phyloP scores from a whole-genome alignment of 1,284 basidiomycete genomes.

The Trametes hirsuta region DNA sequence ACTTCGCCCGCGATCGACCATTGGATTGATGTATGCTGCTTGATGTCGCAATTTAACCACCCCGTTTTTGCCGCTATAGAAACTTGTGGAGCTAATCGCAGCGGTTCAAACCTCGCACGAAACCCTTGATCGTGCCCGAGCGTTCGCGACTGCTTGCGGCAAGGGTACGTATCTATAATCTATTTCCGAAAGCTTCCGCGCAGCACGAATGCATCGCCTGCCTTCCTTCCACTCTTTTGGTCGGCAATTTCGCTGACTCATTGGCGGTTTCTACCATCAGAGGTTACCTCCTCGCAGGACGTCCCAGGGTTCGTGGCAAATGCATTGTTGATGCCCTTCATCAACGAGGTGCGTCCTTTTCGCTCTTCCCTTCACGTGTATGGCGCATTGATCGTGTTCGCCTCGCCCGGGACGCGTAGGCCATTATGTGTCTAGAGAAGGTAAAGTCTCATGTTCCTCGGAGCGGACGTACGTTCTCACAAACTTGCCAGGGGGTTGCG shows the following conservation, averaged over 20 bases:
- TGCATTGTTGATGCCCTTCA: constrained; percentile 88
- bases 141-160: constrained; percentile 88
- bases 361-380: not conserved
- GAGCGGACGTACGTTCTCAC: constrained; percentile 2
- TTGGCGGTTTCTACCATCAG: constrained; percentile 41
- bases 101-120: constrained; percentile 87
- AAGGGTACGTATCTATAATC: constrained; percentile 60
- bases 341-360: constrained; percentile 71
- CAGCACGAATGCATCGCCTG: not conserved
- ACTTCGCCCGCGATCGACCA: not conserved
- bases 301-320: constrained; percentile 93
- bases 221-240: not conserved
- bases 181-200: not conserved
- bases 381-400: not conserved
- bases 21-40: not conserved
- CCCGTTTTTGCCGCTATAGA: constrained; percentile 46
- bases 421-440: constrained; percentile 91
- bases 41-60: too few species aligned
- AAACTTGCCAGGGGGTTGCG: constrained; percentile 68
- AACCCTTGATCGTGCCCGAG: constrained; percentile 76
- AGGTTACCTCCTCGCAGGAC: constrained; percentile 87
- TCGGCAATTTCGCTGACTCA: not conserved
- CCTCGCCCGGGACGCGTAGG: constrained; percentile 50
- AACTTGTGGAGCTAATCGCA: constrained; percentile 91
- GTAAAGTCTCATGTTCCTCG: constrained; percentile 38